A percentile compares a stretch with the other conserved stretches of the same genome.
These are phyloP conservation scores for Nitzschia sp. DNA, from an alignment of 108 stramenopile species.

Conservation along the genomic window DNA sequence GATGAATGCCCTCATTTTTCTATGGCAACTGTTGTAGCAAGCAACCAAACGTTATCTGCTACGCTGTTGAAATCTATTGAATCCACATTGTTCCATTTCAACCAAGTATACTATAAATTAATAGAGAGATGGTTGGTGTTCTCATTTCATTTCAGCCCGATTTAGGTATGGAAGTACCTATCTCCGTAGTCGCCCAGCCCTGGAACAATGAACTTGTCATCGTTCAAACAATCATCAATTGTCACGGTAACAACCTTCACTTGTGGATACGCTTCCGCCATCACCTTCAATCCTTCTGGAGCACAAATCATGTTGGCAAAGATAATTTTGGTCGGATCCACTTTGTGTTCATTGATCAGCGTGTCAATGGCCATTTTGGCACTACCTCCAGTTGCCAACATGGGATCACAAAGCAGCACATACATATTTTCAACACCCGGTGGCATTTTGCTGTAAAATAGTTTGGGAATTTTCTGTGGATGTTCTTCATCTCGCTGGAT, in stretches of 20 bases:
- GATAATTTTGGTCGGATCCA: conserved; percentile 66
- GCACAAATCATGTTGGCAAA: conserved; percentile 96
- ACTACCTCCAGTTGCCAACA: conserved; percentile 97
- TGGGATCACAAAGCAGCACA: conserved; percentile 95
- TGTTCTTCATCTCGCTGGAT: conserved; percentile 95
- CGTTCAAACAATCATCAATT: conserved; percentile 91
- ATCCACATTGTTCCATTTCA: too few relatives aligned
- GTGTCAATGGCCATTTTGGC: conserved; percentile 80
- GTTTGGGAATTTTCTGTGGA: conserved; percentile 74
- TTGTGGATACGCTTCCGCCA: conserved; percentile 37
- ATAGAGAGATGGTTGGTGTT: too few relatives aligned
- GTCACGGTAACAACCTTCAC: conserved; percentile 85
- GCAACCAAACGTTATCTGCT: too few relatives aligned
- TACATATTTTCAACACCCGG: conserved; percentile 63
- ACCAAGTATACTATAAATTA: too few relatives aligned
- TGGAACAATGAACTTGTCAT: conserved; percentile 94
- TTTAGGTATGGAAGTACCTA: conserved; percentile 84
- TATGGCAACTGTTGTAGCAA: too few relatives aligned
- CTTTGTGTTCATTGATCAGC: conserved; percentile 55
- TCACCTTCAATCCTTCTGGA: conserved; percentile 86
- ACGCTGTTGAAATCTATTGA: too few relatives aligned
- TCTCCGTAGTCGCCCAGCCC: conserved; percentile 99
- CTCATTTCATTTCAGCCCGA: background rate
- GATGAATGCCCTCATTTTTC: too few relatives aligned
- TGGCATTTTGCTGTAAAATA: conserved; percentile 94